phyloP scores from a whole-genome alignment of 2,329 filamentous ascomycete genomes.

The Xylariales sp. region DNA sequence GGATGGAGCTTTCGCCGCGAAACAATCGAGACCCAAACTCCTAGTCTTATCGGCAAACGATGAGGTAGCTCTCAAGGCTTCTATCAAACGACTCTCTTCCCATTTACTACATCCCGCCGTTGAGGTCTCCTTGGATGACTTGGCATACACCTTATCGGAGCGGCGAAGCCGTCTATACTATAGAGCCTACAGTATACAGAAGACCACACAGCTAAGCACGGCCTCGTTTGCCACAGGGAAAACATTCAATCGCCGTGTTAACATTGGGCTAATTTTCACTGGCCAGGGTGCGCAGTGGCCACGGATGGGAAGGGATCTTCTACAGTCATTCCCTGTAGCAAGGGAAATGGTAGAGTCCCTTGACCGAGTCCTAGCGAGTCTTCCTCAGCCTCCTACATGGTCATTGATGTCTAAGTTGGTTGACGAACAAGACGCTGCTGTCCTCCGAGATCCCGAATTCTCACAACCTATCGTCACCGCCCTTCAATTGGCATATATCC shows the following conservation, averaged over 20 bases:
- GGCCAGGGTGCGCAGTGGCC: constrained; percentile 38
- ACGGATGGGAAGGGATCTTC: constrained; percentile 30
- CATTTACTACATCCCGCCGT: constrained; percentile 21
- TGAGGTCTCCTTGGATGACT: neutral
- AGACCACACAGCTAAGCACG: neutral
- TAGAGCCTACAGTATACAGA: constrained; percentile 11
- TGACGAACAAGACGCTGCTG: constrained; percentile 27
- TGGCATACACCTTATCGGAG: constrained; percentile 28
- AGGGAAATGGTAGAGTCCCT: constrained; percentile 27
- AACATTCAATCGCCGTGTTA: neutral
- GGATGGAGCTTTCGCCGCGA: too few species aligned
- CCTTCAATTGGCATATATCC: constrained; percentile 52
- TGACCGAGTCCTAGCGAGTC: constrained; percentile 35
- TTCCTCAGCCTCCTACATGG: constrained; percentile 38
- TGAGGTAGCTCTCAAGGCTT: neutral
- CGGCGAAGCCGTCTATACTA: constrained; percentile 15
- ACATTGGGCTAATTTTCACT: constrained; percentile 19
- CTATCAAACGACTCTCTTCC: neutral
- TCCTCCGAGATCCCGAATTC: constrained; percentile 44
- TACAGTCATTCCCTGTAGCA: constrained; percentile 23
- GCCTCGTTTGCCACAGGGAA: neutral
- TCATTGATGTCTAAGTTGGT: constrained; percentile 34
- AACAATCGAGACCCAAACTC: neutral
- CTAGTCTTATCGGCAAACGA: constrained; percentile 24
- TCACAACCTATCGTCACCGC: constrained; percentile 53